Percentiles rank a stretch among this genome's conserved stretches.
These are phyloP conservation scores for Fraxinus xanthoxyloides DNA, from an alignment of 305 asterid species.

Conservation along the genomic window DNA sequence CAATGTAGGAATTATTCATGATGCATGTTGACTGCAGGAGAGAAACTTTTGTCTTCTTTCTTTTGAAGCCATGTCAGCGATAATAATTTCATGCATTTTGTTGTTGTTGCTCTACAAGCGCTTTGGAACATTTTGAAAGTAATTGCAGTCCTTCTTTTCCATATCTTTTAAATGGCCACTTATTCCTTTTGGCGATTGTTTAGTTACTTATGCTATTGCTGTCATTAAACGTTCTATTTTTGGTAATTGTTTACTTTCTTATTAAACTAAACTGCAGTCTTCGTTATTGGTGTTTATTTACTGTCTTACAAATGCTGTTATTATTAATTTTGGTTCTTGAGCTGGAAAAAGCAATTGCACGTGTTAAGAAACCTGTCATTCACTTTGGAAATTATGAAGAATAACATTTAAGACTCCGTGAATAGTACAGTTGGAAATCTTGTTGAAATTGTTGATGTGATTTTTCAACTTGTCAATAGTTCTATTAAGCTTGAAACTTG, in stretches of 20 bases:
- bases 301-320: not conserved
- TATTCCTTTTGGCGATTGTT: constrained; percentile 1
- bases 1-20: not conserved
- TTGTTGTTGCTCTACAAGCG: not conserved
- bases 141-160: not conserved
- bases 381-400: not conserved
- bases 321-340: not conserved
- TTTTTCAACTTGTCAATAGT: constrained; percentile 6
- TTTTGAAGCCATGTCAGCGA: not conserved
- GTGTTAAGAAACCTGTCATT: not conserved
- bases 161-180: not conserved
- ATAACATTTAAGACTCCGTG: not conserved
- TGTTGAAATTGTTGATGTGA: not conserved
- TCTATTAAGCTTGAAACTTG: constrained; percentile 12
- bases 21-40: not conserved
- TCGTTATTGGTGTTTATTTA: not conserved
- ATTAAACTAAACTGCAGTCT: not conserved
- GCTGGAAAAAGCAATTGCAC: not conserved
- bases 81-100: not conserved
- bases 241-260: not conserved
- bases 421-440: not conserved
- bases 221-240: not conserved
- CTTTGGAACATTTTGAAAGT: not conserved
- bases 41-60: not conserved
- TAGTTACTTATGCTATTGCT: not conserved